Evolutionary conservation across 805 yeast genomes (phyloP).

Genomic region (Suhomyces pyralidae): DNA sequence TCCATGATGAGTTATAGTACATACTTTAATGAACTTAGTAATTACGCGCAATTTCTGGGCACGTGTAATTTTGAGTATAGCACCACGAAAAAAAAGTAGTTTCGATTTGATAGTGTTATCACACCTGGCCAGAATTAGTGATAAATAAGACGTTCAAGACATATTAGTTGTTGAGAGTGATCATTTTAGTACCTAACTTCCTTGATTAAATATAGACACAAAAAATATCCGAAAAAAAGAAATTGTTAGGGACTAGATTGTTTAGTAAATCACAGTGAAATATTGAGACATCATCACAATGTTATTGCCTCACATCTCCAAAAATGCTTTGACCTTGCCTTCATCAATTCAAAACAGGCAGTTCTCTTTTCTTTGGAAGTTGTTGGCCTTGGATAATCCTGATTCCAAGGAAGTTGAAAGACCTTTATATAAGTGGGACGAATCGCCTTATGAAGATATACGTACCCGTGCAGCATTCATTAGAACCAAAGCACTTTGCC

Average conservation of each 20-base stretch:
- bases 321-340: background rate
- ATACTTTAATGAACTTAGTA: slow-evolving; percentile 4
- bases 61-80: background rate
- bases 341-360: slow-evolving; percentile 14
- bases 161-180: background rate
- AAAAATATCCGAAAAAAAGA: background rate
- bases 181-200: background rate
- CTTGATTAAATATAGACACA: background rate
- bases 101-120: background rate
- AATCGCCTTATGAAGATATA: slow-evolving; percentile 82
- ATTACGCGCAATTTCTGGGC: background rate
- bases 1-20: background rate
- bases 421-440: slow-evolving; percentile 72
- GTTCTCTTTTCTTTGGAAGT: slow-evolving; percentile 37
- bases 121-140: background rate
- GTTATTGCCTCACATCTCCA: slow-evolving; percentile 4
- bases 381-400: slow-evolving; percentile 34
- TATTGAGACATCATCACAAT: slow-evolving; percentile 1
- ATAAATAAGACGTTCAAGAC: background rate
- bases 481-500: slow-evolving; percentile 83
- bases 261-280: background rate
- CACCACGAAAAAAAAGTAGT: background rate
- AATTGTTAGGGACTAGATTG: background rate
- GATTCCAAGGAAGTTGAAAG: slow-evolving; percentile 26
- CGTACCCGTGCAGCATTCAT: slow-evolving; percentile 90